phyloP scores from a whole-genome alignment of 2,329 filamentous ascomycete species.

The Ascochyta pisi region DNA sequence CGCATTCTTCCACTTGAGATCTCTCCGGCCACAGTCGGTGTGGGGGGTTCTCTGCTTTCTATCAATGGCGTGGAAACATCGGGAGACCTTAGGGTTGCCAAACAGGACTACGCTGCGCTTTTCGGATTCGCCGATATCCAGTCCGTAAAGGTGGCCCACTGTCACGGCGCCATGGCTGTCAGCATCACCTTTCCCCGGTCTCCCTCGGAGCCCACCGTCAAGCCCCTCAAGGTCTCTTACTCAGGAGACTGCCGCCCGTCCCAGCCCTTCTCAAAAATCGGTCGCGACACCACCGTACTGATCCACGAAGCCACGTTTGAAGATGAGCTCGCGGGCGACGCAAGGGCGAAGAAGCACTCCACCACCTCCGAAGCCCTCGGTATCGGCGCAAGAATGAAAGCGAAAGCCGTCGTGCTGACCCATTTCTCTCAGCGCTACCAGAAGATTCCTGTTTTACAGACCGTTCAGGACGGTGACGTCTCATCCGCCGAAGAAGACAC shows the following conservation, averaged over 20 bases:
- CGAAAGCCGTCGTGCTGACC: constrained; percentile 81
- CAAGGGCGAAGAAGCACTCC: constrained; percentile 85
- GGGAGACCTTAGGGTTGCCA: constrained; percentile 15
- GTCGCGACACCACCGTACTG: constrained; percentile 77
- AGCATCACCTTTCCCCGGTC: constrained; percentile 75
- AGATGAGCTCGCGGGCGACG: constrained; percentile 79
- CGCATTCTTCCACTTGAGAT: constrained; percentile 61
- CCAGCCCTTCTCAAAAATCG: constrained; percentile 71
- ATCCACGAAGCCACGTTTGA: constrained; percentile 98
- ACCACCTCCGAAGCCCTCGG: constrained; percentile 86
- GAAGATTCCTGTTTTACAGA: constrained; percentile 67
- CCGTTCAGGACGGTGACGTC: constrained; percentile 38
- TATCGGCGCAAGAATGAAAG: constrained; percentile 79
- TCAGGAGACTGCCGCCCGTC: constrained; percentile 89
- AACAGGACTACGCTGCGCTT: constrained; percentile 51
- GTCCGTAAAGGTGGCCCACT: constrained; percentile 76
- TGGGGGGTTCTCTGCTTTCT: constrained; percentile 33
- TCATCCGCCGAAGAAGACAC: not conserved
- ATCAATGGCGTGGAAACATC: constrained; percentile 24
- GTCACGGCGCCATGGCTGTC: constrained; percentile 76
- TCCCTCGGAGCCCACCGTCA: constrained; percentile 21
- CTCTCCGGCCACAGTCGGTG: constrained; percentile 33
- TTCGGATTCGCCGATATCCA: constrained; percentile 72
- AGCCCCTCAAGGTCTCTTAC: constrained; percentile 85
- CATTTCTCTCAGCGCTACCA: constrained; percentile 96